Base-by-base conservation (phyloP, 768 basidiomycete species). In the Boletus rubescentipes region DNA sequence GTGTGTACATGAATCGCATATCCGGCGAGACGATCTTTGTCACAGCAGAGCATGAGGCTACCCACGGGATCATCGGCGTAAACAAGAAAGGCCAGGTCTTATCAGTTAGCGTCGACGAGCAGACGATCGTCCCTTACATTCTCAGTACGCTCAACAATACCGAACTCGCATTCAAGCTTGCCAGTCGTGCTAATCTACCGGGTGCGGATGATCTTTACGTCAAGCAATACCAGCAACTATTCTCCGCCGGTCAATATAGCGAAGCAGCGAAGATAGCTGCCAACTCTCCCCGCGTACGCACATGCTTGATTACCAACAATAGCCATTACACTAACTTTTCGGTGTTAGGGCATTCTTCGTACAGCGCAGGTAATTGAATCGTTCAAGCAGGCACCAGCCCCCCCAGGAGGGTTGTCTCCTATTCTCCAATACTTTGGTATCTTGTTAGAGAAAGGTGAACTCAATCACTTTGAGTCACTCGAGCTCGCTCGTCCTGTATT, bases 1-100 rank as follows among this genome's bases (percentile, higher is more conserved):
- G 97, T 75, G 85, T 99, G 55, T 99, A 98, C 79, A 99, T 99
- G 97, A 99, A 99, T 81, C 90, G 97, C 60, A 99, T 99, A 70
- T 94, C 92, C 39, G 96, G 97, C 32, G 97, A 99, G 77, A 98
- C 97, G 32, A 98, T 99, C 69, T 99, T 99, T 69, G 94, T 97
- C 41, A 98, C 97, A 12, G 92, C 96, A 32, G 95, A 98, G 66
- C 93, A 98, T 66, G 95, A 98, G 71, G 83, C 86, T 16, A 86
- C 87, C 4, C 84, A 93, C 67, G 97, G 97, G 77, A 97, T 99
- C 72, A 93, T 99, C 59, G 96, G 96, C 61, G 94, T 99, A 67
- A 99, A 99, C 83, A 92, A 96, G 82, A 98, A 98, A 75, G 97
- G 97, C 31, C 97, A 99, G 73, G 93, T 98, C 16, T 81, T 99